Evolutionary conservation across 208 protist species (phyloP).

Genomic region (Trypanosoma rangeli): DNA sequence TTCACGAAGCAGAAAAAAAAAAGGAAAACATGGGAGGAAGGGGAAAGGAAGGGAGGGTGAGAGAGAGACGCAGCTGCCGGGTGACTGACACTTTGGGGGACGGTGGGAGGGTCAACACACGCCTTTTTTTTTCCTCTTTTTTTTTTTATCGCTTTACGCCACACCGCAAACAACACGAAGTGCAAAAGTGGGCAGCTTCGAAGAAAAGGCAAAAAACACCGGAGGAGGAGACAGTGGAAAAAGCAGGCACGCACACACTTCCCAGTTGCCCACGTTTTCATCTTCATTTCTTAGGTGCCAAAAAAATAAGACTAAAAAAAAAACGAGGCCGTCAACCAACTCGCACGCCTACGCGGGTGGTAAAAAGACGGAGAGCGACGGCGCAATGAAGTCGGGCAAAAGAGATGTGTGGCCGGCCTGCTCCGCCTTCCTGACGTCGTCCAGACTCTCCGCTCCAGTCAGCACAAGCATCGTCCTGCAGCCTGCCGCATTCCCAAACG

Average conservation of each 20-base stretch:
- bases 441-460: slow-evolving; percentile 47
- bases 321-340: not conserved
- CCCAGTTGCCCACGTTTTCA: no score
- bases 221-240: slow-evolving; percentile 6
- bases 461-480: slow-evolving; percentile 73
- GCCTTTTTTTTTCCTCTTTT: no score
- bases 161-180: no score
- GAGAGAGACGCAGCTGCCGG: no score
- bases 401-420: slow-evolving; percentile 23
- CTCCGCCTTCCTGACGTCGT: slow-evolving; percentile 45
- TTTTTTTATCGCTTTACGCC: no score
- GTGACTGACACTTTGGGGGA: no score
- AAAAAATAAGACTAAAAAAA: slow-evolving; percentile 11
- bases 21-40: slow-evolving; percentile 4
- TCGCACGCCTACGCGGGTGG: slow-evolving; percentile 4
- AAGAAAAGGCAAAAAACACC: no score
- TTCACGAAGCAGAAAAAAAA: slow-evolving; percentile 7
- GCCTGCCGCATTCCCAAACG: slow-evolving; percentile 63
- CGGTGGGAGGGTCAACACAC: no score
- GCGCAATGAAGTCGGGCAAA: slow-evolving; percentile 62
- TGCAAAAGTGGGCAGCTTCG: no score
- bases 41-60: not conserved
- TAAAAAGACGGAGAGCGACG: slow-evolving; percentile 53
- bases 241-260: no score
- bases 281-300: no score